These are phyloP conservation scores for Aspergillus ellipticus DNA, from an alignment of 495 filamentous ascomycete genomes.

Conservation along the genomic window DNA sequence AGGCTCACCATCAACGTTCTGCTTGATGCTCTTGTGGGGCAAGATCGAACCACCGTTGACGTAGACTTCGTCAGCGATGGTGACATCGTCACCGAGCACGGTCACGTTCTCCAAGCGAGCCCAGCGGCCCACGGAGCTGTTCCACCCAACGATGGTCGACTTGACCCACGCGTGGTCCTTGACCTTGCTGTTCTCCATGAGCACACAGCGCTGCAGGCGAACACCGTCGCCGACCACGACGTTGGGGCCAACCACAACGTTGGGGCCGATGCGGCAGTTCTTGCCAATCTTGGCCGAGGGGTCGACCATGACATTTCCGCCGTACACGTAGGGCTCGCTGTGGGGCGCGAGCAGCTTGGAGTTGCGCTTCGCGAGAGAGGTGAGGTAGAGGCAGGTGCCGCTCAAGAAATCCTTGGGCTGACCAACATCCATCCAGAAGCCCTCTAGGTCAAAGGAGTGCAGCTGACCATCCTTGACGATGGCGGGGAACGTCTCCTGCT, in stretches of 20 bases:
- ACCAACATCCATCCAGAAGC: constrained; percentile 99
- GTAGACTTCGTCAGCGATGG: constrained; percentile 96
- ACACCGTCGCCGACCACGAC: constrained; percentile 96
- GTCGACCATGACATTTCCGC: constrained; percentile 96
- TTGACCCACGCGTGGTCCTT: constrained; percentile 99
- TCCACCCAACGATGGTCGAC: constrained; percentile 98
- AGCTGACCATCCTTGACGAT: constrained; percentile 88
- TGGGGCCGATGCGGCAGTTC: constrained; percentile 97
- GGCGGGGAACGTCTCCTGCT: constrained; percentile 98
- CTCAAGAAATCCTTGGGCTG: constrained; percentile 98
- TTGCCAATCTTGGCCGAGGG: constrained; percentile 94
- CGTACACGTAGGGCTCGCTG: constrained; percentile 78
- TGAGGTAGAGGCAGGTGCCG: constrained; percentile 95
- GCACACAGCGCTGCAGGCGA: constrained; percentile 86
- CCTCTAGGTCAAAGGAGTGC: constrained; percentile 96
- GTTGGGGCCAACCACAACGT: constrained; percentile 93
- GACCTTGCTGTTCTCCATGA: constrained; percentile 84
- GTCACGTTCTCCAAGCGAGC: constrained; percentile 96
- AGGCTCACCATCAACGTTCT: constrained; percentile 83
- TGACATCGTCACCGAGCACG: constrained; percentile 98
- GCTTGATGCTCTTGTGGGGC: constrained; percentile 98
- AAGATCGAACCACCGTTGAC: constrained; percentile 96
- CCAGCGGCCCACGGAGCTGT: constrained; percentile 93
- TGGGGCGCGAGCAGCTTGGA: constrained; percentile 77
- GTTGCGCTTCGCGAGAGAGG: constrained; percentile 86